Evolutionary conservation across 495 filamentous ascomycete species (phyloP).

Genomic region (Xylaria longipes): DNA sequence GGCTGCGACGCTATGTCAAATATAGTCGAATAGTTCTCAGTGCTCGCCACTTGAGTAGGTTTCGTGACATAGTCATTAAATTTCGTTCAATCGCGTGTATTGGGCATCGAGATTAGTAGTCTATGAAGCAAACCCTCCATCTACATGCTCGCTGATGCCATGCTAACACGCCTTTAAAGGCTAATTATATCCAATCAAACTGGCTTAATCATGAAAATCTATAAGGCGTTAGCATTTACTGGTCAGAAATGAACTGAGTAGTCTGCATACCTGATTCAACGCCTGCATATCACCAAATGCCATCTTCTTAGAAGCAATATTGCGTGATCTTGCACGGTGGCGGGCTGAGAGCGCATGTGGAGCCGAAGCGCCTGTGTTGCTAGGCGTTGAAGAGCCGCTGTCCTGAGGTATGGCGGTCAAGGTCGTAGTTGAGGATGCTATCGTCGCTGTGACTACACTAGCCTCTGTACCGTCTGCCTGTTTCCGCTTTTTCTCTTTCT

Average conservation of each 20-base stretch:
- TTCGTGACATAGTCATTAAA: background rate
- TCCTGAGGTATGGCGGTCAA: conserved; percentile 32
- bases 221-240: conserved; percentile 43
- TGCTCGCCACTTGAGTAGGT: conserved; percentile 22
- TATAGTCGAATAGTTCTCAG: background rate
- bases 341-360: conserved; percentile 58
- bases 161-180: conserved; percentile 10
- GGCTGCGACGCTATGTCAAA: conserved; percentile 19
- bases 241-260: background rate
- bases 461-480: conserved; percentile 32
- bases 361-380: conserved; percentile 42
- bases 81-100: conserved; percentile 19
- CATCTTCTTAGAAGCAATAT: conserved; percentile 80
- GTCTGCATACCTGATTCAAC: conserved; percentile 70
- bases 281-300: conserved; percentile 74
- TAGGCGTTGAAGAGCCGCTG: conserved; percentile 37
- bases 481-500: conserved; percentile 53
- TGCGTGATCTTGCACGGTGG: conserved; percentile 69
- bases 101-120: conserved; percentile 26
- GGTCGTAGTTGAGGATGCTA: conserved; percentile 32
- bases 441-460: conserved; percentile 34
- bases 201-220: conserved; percentile 80
- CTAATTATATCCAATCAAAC: conserved; percentile 26
- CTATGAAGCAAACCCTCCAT: conserved; percentile 21
- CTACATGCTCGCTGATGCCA: conserved; percentile 26